These are phyloP conservation scores for Cymodocea nodosa DNA, from an alignment of 116 monocot species.

Conservation along the genomic window DNA sequence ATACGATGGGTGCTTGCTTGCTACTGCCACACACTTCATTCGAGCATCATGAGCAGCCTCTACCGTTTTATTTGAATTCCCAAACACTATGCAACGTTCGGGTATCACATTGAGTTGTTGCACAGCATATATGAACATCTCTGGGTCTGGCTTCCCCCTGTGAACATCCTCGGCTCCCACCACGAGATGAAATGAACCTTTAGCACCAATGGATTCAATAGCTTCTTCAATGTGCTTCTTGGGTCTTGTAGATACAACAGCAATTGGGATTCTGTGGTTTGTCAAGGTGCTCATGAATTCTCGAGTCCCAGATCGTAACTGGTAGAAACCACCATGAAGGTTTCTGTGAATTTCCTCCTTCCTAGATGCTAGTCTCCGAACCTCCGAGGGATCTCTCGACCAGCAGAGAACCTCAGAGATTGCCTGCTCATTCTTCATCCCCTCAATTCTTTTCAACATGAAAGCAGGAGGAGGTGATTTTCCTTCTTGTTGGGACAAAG, in stretches of 20 bases:
- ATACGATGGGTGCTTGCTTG: conserved; percentile 69
- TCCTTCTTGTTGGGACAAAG: conserved; percentile 61
- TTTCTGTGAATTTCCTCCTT: conserved; percentile 59
- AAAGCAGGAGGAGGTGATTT: conserved; percentile 69
- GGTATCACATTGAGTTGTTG: conserved; percentile 75
- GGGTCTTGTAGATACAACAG: conserved; percentile 61
- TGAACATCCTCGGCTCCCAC: conserved; percentile 83
- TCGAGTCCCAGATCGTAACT: conserved; percentile 43
- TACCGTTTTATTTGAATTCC: conserved; percentile 81
- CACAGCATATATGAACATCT: conserved; percentile 78
- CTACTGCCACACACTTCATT: conserved; percentile 96
- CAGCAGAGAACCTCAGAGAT: conserved; percentile 92
- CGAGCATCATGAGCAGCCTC: conserved; percentile 88
- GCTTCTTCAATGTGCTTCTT: conserved; percentile 42
- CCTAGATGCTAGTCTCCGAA: conserved; percentile 45
- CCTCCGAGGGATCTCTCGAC: conserved; percentile 62
- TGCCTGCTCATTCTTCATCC: conserved; percentile 97
- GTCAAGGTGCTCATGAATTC: conserved; percentile 60
- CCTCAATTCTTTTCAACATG: conserved; percentile 57
- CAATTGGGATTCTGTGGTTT: conserved; percentile 68
- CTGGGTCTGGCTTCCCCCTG: conserved; percentile 88
- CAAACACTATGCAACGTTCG: conserved; percentile 85
- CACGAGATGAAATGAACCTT: conserved; percentile 30
- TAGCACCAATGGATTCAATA: conserved; percentile 46
- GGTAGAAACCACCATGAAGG: conserved; percentile 40